Evolutionary conservation across 116 monocot species (phyloP), one percentile per base, ranked within the genome.

Genomic region (Posidonia oceanica): DNA sequence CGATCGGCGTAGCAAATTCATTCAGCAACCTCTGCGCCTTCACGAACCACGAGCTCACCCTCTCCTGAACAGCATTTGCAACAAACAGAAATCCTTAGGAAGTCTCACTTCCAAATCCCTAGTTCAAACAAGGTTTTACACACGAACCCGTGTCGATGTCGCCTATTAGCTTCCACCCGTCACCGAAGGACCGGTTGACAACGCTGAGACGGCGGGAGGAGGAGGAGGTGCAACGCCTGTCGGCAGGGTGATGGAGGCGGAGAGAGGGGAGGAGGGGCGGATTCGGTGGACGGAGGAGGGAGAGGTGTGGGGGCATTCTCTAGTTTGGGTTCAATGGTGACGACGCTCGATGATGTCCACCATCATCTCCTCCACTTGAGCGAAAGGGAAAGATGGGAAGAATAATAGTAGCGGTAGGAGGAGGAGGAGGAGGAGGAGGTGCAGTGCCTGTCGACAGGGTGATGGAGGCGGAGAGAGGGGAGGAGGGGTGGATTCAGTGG

Each of bases 31-130:
- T 69, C 73, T 73, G 84, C 7, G 87, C 89, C 81, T 80, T 87
- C 54, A 74, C 52, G 18, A 94, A 70, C 89, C 86, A 89, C 16
- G 90, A 89, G 63, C 76, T 81, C 70, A 89, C 37, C 74, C 67
- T 80, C 68, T 89, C 81, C 64, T 81, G 87, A 17, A 87, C 80
- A 18, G 69, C 71, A 66, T 78, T 87, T 75, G 54, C 23, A 41
- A 5, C n/a, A 48, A 66, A 39, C 15, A 16, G 16, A 41, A 42
- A 41, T 20, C 41, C 4, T 10, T 18, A 42, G 18, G 29, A 60
- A 3, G 3, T 22, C 21, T 10, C 60, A 6, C 60, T 60, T 60
- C 60, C 29, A 8, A 29, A 60, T 60, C 60, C 29, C 60, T 7
- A 22, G 21, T 7, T 8, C 60, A 20, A 6, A 3, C 60, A 23